Evolutionary conservation across 1,284 basidiomycete genomes (phyloP).

Genomic region (Binderoboletus segoi): DNA sequence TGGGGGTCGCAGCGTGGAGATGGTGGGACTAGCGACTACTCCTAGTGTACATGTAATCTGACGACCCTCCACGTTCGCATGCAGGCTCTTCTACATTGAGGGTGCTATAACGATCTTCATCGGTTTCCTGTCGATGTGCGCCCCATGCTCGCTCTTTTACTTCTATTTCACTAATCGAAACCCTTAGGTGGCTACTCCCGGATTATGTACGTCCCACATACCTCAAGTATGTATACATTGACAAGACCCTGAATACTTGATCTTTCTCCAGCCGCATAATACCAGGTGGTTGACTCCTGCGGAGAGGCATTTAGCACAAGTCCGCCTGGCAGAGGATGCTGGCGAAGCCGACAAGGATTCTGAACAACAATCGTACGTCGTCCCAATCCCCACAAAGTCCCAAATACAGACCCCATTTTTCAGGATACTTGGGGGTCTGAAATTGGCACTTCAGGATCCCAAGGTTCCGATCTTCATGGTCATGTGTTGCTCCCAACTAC

Average conservation of each 20-base stretch:
- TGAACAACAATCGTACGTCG: slow-evolving; percentile 54
- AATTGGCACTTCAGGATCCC: slow-evolving; percentile 46
- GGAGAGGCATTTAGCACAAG: slow-evolving; percentile 67
- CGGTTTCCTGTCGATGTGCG: slow-evolving; percentile 56
- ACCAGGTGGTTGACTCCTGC: slow-evolving; percentile 64
- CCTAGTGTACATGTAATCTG: background rate
- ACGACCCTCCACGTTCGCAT: too few species aligned
- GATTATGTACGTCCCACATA: slow-evolving; percentile 32
- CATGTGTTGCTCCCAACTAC: slow-evolving; percentile 52
- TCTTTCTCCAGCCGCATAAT: slow-evolving; percentile 53
- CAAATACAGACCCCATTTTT: background rate
- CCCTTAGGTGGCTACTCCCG: slow-evolving; percentile 46
- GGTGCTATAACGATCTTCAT: slow-evolving; percentile 57
- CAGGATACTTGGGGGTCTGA: slow-evolving; percentile 54
- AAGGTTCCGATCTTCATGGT: slow-evolving; percentile 50
- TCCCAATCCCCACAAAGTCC: background rate
- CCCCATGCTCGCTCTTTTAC: background rate
- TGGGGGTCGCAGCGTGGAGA: slow-evolving; percentile 71
- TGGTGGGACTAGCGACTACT: slow-evolving; percentile 43
- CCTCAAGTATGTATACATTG: background rate
- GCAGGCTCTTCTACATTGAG: slow-evolving; percentile 28
- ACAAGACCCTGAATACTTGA: background rate
- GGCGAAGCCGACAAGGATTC: slow-evolving; percentile 69
- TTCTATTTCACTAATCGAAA: background rate
- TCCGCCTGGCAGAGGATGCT: slow-evolving; percentile 71